Conservation (phyloP, 176 grass and related monocot genomes). For the Triticum timopheevii region DNA sequence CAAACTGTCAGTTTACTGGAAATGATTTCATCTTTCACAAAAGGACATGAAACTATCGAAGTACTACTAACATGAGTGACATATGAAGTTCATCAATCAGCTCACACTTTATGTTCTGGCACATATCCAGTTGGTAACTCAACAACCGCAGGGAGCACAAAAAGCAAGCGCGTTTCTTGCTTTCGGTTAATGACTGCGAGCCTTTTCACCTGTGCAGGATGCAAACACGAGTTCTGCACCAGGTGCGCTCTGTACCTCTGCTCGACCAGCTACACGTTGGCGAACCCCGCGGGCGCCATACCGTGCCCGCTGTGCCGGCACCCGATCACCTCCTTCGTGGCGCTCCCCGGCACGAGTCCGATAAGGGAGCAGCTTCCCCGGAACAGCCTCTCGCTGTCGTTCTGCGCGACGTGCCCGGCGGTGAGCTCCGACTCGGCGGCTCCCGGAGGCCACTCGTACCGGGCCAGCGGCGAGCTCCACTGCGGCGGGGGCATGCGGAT, state of each 20-base stretch:
- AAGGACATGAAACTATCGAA: too few species aligned
- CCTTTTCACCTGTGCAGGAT: constrained; percentile 49
- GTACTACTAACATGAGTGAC: neutral
- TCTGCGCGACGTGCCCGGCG: constrained; percentile 74
- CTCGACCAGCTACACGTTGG: constrained; percentile 68
- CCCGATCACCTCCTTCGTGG: constrained; percentile 62
- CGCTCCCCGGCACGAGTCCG: constrained; percentile 61
- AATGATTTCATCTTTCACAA: neutral
- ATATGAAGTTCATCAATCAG: neutral
- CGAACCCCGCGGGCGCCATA: constrained; percentile 60
- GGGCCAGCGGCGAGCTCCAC: constrained; percentile 43
- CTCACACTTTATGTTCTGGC: constrained; percentile 20
- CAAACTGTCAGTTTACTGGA: neutral
- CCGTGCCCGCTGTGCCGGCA: constrained; percentile 88
- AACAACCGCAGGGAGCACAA: neutral
- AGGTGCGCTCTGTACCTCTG: constrained; percentile 91
- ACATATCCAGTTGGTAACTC: constrained; percentile 7
- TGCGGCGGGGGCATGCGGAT: constrained; percentile 37
- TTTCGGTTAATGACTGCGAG: neutral
- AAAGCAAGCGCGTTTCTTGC: neutral
- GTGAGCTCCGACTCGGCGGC: constrained; percentile 58
- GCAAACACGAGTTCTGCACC: constrained; percentile 99
- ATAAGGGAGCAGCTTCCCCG: constrained; percentile 56
- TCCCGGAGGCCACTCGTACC: constrained; percentile 49
- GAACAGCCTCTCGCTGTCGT: constrained; percentile 70